Conservation (phyloP, 805 yeast genomes). For the Candida nanaspora region DNA sequence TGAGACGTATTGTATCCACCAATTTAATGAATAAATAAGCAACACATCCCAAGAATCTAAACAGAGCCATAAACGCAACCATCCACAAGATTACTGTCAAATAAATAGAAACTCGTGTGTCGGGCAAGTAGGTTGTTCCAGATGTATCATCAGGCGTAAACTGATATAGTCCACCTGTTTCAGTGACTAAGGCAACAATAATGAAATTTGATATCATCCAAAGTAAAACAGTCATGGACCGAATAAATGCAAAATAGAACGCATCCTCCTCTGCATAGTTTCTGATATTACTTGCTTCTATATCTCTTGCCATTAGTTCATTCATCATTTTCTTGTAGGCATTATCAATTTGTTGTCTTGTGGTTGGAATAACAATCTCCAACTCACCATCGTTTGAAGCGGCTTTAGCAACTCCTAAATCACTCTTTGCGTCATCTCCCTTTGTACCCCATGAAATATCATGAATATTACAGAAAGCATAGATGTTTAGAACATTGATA, state of each 20-base stretch:
- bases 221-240: slow-evolving; percentile 80
- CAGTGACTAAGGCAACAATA: slow-evolving; percentile 74
- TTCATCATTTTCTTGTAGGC: slow-evolving; percentile 61
- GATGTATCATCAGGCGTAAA: slow-evolving; percentile 27
- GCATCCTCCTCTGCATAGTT: slow-evolving; percentile 46
- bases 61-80: slow-evolving; percentile 84
- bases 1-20: slow-evolving; percentile 12
- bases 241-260: slow-evolving; percentile 82
- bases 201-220: slow-evolving; percentile 89
- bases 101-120: slow-evolving; percentile 51
- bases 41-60: slow-evolving; percentile 72
- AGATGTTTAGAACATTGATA: slow-evolving; percentile 84
- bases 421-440: slow-evolving; percentile 67
- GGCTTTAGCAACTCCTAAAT: slow-evolving; percentile 75
- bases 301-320: slow-evolving; percentile 39
- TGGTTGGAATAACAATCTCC: slow-evolving; percentile 69
- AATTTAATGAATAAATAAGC: slow-evolving; percentile 40
- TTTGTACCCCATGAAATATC: slow-evolving; percentile 98
- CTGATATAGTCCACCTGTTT: slow-evolving; percentile 70
- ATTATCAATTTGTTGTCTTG: slow-evolving; percentile 67
- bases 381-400: slow-evolving; percentile 53
- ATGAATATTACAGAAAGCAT: slow-evolving; percentile 93
- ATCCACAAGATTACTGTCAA: slow-evolving; percentile 86
- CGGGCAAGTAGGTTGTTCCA: slow-evolving; percentile 23
- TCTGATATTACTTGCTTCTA: slow-evolving; percentile 20